Base-by-base conservation (phyloP, 208 protist genomes). In the Leishmania turanica region DNA sequence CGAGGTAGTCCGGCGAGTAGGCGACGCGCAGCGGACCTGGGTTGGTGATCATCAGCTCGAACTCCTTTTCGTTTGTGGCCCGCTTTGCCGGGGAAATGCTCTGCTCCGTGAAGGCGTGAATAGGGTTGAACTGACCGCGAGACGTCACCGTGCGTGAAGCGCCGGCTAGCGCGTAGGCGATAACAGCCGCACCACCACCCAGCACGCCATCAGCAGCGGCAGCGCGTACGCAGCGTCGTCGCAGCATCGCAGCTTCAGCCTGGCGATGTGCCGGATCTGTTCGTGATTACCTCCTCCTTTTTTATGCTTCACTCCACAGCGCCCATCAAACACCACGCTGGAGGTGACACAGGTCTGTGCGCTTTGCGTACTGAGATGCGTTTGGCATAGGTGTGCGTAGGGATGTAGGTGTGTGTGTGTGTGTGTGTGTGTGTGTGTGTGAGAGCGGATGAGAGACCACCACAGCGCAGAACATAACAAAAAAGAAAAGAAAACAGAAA, bases 1-100 rank as follows among this genome's bases (percentile, higher is more conserved):
- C 92, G 64, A 97, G 89, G 84, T 97, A 97, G 82, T 97, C 94
- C 6, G 92, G 81, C 13, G 92, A 94, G 84, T 96, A 97, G 27
- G 82, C 82, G 24, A 96, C 84, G 45, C 92, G 94, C n/a, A 97
- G 65, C 17, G 94, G 94, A 0, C 94, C 94, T 58, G 94, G 94
- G 79, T 97, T 97, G 1, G 92, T 92, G 75, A 96, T 90, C 77
- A 96, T 80, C 42, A 65, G 79, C 77, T 91, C 85, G 80, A 97
- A 97, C 73, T 93, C 78, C 45, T 88, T 87, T 56, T 81, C 88
- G 74, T 90, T 89, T 19, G 78, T 78, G 8, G 92, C 91, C 13
- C 85, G 80, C 27, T 85, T 80, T 0, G 45, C 83, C 40, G 76
- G 77, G 4, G 78, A 79, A 4, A 90, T 87, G 45, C 84, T 86